Conservation (phyloP, 176 grass and related monocot genomes). For the Aechmea fasciata region DNA sequence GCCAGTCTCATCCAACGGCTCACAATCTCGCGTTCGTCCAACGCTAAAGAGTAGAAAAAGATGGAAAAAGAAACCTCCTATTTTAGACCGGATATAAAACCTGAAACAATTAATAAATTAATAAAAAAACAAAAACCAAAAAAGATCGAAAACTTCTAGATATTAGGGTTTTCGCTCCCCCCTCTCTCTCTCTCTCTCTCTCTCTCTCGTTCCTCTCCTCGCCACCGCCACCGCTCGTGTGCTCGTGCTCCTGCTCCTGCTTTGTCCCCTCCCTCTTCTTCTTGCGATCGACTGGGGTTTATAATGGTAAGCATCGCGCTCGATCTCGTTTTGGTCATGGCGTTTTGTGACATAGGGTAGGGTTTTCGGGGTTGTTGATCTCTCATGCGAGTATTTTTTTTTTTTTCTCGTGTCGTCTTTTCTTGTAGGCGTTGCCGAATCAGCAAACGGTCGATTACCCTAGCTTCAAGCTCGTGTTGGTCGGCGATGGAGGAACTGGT, state of each 20-base stretch:
- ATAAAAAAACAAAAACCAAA: background rate
- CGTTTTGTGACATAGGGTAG: background rate
- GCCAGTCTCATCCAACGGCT: background rate
- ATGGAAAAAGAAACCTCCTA: no score
- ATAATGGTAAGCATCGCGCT: slow-evolving; percentile 2
- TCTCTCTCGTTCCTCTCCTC: slow-evolving; percentile 26
- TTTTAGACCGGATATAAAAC: no score
- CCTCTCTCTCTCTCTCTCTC: slow-evolving; percentile 27
- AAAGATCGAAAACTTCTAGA: background rate
- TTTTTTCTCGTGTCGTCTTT: background rate
- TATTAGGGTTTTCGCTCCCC: slow-evolving; percentile 7
- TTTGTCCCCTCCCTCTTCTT: background rate
- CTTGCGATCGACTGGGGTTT: background rate
- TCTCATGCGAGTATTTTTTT: slow-evolving; percentile 2
- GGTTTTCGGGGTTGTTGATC: background rate
- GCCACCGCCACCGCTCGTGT: background rate
- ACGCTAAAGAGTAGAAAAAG: background rate
- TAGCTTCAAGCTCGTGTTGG: slow-evolving; percentile 84
- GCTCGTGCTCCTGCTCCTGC: background rate
- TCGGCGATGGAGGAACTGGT: slow-evolving; percentile 87
- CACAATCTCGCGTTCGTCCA: background rate
- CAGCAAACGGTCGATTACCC: slow-evolving; percentile 79
- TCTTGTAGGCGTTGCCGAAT: slow-evolving; percentile 58
- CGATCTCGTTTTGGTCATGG: background rate
- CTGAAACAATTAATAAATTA: background rate